Base-by-base conservation (phyloP, 129 eudicot genomes). In the Arctium minus region DNA sequence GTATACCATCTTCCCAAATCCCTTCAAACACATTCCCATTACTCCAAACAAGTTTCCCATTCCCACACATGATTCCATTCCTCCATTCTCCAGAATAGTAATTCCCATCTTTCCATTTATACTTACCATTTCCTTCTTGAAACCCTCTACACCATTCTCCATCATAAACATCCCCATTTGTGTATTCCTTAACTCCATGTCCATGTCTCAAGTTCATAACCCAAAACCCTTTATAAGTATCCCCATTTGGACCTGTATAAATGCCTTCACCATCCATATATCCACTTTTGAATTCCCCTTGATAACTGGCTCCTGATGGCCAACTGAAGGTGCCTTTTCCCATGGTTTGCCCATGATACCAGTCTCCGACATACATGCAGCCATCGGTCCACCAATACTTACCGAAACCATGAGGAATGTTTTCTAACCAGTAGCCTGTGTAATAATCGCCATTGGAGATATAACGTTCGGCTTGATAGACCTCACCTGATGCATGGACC, bases 381-480 rank as follows among this genome's bases (percentile, higher is more conserved):
- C 97, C 97, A 50, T 92, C 97, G 0, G 90, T 87, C 97, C 97
- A 92, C 90, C 89, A 88, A 78, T 92, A 92, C 40, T 92, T 92
- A 0, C 97, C 97, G 4, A 12, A 40, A 2, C 97, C 97, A 33
- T 92, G 97, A 3, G 97, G 97, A 77, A 84, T 84, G 72, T 86
- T 87, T 27, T 92, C 92, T 3, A 75, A 32, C 97, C 97, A 92
- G 32, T 84, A 86, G n/a, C 97, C 97, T 2, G 80, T 82, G 53
- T 92, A 92, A 74, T 92, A 92, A 80, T 92, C 97, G 0, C 97
- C 97, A 75, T 92, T 92, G 50, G 92, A 70, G 42, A 92, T 88
- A 36, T 86, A 86, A 53, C 85, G 86, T 79, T 92, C 97, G 0
- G 89, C 85, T 5, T 87, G 86, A 64, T 83, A 81, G 10, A 87